Conservation (phyloP, 2,329 filamentous ascomycete species). For the Epicoccum sorghinum region DNA sequence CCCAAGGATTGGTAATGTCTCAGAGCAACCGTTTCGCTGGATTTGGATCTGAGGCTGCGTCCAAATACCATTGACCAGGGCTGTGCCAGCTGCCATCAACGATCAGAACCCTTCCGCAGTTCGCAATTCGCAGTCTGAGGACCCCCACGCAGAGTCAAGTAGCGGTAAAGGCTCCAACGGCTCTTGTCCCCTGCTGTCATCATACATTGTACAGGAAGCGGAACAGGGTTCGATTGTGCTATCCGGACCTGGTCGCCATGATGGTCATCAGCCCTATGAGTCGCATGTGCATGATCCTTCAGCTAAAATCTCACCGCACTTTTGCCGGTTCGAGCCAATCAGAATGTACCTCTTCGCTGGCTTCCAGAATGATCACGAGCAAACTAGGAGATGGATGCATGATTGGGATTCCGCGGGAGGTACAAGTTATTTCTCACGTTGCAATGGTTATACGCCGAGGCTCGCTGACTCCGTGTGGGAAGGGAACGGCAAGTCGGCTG, state of each 20-base stretch:
- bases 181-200: constrained; percentile 9
- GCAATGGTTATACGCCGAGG: background rate
- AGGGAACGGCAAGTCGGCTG: constrained; percentile 1
- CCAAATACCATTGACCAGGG: background rate
- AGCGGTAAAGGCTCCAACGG: constrained; percentile 24
- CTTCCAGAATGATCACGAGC: constrained; percentile 10
- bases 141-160: constrained; percentile 17
- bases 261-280: constrained; percentile 35
- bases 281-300: constrained; percentile 20
- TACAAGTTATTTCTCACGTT: background rate
- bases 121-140: constrained; percentile 1
- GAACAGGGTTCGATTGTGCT: background rate
- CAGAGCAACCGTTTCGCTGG: constrained; percentile 10
- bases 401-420: constrained; percentile 3
- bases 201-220: constrained; percentile 3
- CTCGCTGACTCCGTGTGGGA: constrained; percentile 5
- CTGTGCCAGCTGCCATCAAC: constrained; percentile 16
- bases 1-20: constrained; percentile 17
- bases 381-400: background rate
- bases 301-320: constrained; percentile 36
- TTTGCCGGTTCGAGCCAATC: constrained; percentile 23
- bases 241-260: constrained; percentile 15
- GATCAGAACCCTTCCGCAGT: too few species aligned
- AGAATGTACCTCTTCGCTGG: background rate
- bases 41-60: constrained; percentile 15